Evolutionary conservation across 108 stramenopile genomes (phyloP).

Genomic region (Cyclotella baltica): DNA sequence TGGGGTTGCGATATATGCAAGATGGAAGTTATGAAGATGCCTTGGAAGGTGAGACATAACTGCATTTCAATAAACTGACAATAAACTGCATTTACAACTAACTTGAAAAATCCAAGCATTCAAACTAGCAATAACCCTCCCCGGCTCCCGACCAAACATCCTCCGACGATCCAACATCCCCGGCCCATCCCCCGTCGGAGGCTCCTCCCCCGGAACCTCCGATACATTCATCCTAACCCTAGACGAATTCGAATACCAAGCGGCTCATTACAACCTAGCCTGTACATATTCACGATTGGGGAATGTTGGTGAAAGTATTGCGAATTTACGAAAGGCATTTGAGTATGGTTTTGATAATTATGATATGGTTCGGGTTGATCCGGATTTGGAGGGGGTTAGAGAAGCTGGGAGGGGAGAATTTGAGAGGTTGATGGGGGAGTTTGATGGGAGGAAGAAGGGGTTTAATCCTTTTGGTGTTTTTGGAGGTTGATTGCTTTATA

Average conservation of each 20-base stretch:
- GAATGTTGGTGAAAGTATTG: constrained; percentile 64
- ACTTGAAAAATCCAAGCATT: constrained; percentile 54
- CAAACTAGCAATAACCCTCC: constrained; percentile 78
- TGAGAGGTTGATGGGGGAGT: constrained; percentile 68
- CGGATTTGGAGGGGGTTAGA: constrained; percentile 67
- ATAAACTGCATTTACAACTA: not conserved
- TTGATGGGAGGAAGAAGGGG: constrained; percentile 57
- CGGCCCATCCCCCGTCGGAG: constrained; percentile 87
- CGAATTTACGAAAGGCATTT: constrained; percentile 69
- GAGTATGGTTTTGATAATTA: constrained; percentile 85
- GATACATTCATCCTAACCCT: constrained; percentile 55
- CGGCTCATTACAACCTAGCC: constrained; percentile 87
- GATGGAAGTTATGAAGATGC: constrained; percentile 79
- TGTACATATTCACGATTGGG: constrained; percentile 77
- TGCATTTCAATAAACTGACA: not conserved
- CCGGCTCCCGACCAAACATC: constrained; percentile 74
- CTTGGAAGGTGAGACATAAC: constrained; percentile 58
- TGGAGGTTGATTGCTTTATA: constrained; percentile 37
- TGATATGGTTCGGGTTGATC: constrained; percentile 76
- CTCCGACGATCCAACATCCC: constrained; percentile 64
- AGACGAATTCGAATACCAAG: constrained; percentile 87
- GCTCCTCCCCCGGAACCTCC: constrained; percentile 69
- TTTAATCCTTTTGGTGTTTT: constrained; percentile 80
- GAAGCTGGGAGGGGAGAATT: constrained; percentile 59
- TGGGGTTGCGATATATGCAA: constrained; percentile 82